These are phyloP conservation scores for Aspergillus felis DNA, from an alignment of 2,329 filamentous ascomycete species.

Conservation along the genomic window DNA sequence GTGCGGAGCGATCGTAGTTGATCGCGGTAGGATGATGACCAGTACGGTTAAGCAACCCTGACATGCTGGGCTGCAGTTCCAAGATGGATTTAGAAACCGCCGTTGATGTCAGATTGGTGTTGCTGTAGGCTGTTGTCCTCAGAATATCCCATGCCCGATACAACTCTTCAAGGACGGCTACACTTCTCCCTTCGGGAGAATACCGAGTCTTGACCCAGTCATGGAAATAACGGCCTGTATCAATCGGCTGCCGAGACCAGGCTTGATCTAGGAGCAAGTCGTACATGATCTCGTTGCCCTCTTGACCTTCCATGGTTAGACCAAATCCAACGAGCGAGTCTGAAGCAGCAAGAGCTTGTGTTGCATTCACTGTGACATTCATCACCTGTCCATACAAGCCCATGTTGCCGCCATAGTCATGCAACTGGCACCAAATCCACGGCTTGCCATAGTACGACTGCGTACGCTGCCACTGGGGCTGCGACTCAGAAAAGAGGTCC, in stretches of 20 bases:
- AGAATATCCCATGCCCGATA: slow-evolving; percentile 48
- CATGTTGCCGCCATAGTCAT: slow-evolving; percentile 49
- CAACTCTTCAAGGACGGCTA: slow-evolving; percentile 26
- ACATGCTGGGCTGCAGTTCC: slow-evolving; percentile 43
- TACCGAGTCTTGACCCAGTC: slow-evolving; percentile 47
- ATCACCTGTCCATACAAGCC: slow-evolving; percentile 50
- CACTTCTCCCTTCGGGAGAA: slow-evolving; percentile 4
- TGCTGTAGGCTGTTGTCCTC: slow-evolving; percentile 47
- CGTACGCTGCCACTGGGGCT: slow-evolving; percentile 50
- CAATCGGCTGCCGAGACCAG: slow-evolving; percentile 44
- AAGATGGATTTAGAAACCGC: slow-evolving; percentile 46
- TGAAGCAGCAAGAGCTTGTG: slow-evolving; percentile 42
- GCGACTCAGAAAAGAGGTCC: slow-evolving; percentile 49
- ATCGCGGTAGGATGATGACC: slow-evolving; percentile 29
- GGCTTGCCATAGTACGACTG: slow-evolving; percentile 50
- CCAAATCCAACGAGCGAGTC: slow-evolving; percentile 47
- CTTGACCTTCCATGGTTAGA: slow-evolving; percentile 49
- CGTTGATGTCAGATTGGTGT: slow-evolving; percentile 41
- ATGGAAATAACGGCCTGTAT: slow-evolving; percentile 45
- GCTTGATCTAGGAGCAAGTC: slow-evolving; percentile 50
- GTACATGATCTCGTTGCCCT: slow-evolving; percentile 53
- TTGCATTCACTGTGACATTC: slow-evolving; percentile 47
- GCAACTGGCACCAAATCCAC: slow-evolving; percentile 54
- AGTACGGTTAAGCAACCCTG: slow-evolving; percentile 37
- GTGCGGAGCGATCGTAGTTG: not conserved